Conservation (phyloP, 2,329 filamentous ascomycete genomes). For the Aspergillus chevalieri region DNA sequence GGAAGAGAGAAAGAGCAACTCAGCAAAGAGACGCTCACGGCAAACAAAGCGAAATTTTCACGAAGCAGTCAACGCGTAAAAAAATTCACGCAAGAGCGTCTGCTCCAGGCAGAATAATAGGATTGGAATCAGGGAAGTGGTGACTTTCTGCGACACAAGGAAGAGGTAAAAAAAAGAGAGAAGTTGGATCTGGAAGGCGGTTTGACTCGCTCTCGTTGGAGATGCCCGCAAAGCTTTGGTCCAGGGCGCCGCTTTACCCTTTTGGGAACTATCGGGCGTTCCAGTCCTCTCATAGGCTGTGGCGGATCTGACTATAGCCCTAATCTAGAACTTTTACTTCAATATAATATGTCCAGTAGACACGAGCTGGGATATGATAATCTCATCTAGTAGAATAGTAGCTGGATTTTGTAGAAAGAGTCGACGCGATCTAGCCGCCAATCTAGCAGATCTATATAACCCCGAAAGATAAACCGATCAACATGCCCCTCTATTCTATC, state of each 20-base stretch:
- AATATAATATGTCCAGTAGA: background rate
- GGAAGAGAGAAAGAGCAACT: constrained; percentile 23
- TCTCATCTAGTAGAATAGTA: background rate
- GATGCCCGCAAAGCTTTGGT: constrained; percentile 14
- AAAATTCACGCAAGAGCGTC: constrained; percentile 10
- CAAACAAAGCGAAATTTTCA: constrained; percentile 4
- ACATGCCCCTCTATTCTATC: no score
- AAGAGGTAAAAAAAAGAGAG: background rate
- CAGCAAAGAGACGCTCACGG: constrained; percentile 6
- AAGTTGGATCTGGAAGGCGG: constrained; percentile 20
- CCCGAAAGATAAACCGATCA: no score
- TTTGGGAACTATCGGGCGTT: constrained; percentile 15
- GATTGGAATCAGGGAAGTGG: background rate
- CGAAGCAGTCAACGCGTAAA: constrained; percentile 7
- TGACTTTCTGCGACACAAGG: background rate
- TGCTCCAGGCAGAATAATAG: constrained; percentile 35
- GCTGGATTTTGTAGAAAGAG: no score
- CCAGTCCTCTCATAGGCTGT: constrained; percentile 14
- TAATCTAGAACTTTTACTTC: constrained; percentile 2
- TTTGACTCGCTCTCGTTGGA: constrained; percentile 7
- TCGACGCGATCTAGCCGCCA: no score
- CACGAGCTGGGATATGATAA: background rate
- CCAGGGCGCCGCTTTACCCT: constrained; percentile 15
- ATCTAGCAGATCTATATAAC: no score
- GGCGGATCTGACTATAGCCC: constrained; percentile 11